A percentile compares a stretch with the other conserved stretches of the same genome.
Conservation (phyloP, 805 yeast genomes). For the Yarrowia deformans region DNA sequence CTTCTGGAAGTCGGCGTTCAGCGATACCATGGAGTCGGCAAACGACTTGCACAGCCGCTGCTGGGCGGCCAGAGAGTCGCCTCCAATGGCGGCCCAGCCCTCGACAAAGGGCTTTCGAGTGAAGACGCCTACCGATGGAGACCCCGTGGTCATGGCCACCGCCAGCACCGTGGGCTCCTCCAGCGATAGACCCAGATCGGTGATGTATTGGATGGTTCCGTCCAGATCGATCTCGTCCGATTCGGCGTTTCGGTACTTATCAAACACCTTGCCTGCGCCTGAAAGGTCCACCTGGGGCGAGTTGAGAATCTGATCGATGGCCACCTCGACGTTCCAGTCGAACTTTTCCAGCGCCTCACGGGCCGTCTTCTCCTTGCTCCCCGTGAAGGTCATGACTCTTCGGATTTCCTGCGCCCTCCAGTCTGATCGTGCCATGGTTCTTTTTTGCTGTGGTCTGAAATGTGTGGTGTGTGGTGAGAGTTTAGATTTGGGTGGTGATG, state of each 20-base stretch:
- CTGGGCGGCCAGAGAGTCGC: conserved; percentile 17
- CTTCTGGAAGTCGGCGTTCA: conserved; percentile 52
- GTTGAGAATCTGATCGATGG: conserved; percentile 42
- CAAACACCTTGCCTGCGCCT: conserved; percentile 43
- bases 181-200: conserved; percentile 71
- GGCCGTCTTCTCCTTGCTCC: conserved; percentile 42
- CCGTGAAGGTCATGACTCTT: conserved; percentile 42
- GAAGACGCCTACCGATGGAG: conserved; percentile 73
- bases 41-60: conserved; percentile 4
- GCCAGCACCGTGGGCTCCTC: conserved; percentile 78
- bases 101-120: conserved; percentile 57
- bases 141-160: conserved; percentile 70
- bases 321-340: conserved; percentile 49
- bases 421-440: conserved; percentile 31
- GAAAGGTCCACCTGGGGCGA: conserved; percentile 20
- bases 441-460: neutral
- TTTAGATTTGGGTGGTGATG: conserved; percentile 12
- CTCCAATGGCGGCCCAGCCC: conserved; percentile 60
- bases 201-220: conserved; percentile 74
- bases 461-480: neutral
- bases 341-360: conserved; percentile 42
- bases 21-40: neutral
- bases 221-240: conserved; percentile 68
- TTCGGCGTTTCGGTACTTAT: conserved; percentile 44
- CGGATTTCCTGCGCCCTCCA: conserved; percentile 41